These are phyloP conservation scores for Lippia alba DNA, from an alignment of 305 asterid species.

Conservation along the genomic window DNA sequence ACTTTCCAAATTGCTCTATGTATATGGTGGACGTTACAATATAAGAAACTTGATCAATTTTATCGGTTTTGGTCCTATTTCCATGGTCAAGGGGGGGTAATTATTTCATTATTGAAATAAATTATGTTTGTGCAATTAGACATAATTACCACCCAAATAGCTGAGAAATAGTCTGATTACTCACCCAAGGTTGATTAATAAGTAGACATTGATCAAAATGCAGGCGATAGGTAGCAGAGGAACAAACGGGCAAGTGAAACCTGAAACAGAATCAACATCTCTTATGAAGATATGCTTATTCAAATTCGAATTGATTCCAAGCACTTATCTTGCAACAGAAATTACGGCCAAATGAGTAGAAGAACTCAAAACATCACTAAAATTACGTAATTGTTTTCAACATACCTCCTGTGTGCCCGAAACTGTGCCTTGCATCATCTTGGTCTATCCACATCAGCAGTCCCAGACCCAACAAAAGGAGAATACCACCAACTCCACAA, in stretches of 20 bases:
- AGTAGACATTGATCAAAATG: slow-evolving; percentile 93
- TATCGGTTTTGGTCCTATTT: not conserved
- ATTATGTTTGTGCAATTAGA: no score
- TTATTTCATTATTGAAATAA: no score
- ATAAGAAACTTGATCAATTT: not conserved
- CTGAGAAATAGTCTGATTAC: slow-evolving; percentile 33
- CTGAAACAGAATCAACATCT: slow-evolving; percentile 49
- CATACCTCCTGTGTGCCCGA: slow-evolving; percentile 91
- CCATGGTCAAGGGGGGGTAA: no score
- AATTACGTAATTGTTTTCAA: not conserved
- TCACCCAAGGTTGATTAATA: slow-evolving; percentile 91
- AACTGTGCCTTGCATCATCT: slow-evolving; percentile 87
- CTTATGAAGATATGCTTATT: slow-evolving; percentile 23
- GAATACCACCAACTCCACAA: slow-evolving; percentile 71
- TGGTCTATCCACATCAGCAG: slow-evolving; percentile 77
- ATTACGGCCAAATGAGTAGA: slow-evolving; percentile 1
- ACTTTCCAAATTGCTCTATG: not conserved
- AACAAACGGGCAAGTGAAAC: slow-evolving; percentile 92
- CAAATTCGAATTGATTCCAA: not conserved
- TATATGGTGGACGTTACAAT: not conserved
- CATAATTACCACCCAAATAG: not conserved
- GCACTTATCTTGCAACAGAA: not conserved
- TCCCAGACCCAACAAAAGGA: slow-evolving; percentile 64
- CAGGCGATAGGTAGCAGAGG: slow-evolving; percentile 87
- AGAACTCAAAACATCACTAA: not conserved